Percentiles rank a stretch among this genome's conserved stretches.
These are phyloP conservation scores for Zymoseptoria brevis DNA, from an alignment of 2,329 filamentous ascomycete species.

Conservation along the genomic window DNA sequence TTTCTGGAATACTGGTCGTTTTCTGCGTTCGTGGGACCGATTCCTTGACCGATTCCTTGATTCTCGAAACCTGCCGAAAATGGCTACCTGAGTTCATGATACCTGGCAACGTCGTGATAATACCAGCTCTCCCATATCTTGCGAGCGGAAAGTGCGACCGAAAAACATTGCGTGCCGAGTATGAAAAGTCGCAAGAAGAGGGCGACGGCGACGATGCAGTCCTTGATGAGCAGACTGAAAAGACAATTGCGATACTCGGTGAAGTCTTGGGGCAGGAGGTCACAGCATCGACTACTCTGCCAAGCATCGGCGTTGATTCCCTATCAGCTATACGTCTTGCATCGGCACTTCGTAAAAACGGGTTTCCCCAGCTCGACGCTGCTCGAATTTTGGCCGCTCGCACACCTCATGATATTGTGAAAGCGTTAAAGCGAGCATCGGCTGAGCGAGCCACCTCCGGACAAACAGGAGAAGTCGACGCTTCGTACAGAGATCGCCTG, in stretches of 20 bases:
- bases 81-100: conserved; percentile 84
- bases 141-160: conserved; percentile 79
- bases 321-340: conserved; percentile 55
- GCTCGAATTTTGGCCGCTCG: conserved; percentile 54
- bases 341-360: conserved; percentile 52
- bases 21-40: conserved; percentile 56
- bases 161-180: conserved; percentile 52
- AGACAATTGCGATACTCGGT: conserved; percentile 15
- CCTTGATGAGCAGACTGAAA: conserved; percentile 3
- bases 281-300: conserved; percentile 37
- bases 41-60: conserved; percentile 31
- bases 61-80: conserved; percentile 54
- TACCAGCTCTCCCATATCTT: conserved; percentile 61
- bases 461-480: conserved; percentile 1
- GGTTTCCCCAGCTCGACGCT: conserved; percentile 47
- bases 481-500: conserved; percentile 6
- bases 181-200: conserved; percentile 28
- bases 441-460: not conserved
- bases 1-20: conserved; percentile 61
- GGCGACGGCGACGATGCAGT: conserved; percentile 21
- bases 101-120: conserved; percentile 61
- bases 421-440: not conserved
- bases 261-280: conserved; percentile 14
- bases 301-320: conserved; percentile 58
- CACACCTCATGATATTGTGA: conserved; percentile 30